Evolutionary conservation across 768 basidiomycete species (phyloP).

Genomic region (Paxillus involutus): DNA sequence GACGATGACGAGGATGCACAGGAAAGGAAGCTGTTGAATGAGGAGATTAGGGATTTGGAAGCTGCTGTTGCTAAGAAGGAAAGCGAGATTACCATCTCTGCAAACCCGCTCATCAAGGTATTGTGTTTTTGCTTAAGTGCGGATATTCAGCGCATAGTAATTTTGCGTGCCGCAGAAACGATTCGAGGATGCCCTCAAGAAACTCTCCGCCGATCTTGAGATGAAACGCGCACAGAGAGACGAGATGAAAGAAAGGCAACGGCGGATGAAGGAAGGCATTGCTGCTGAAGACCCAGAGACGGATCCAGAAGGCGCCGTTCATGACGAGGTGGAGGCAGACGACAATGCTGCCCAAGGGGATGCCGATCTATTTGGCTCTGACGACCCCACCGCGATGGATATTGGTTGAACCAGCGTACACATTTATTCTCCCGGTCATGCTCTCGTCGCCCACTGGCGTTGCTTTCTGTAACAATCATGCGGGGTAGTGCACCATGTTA

Average conservation of each 20-base stretch:
- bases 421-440: background rate
- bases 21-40: conserved; percentile 76
- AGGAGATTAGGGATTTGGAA: conserved; percentile 88
- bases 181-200: conserved; percentile 90
- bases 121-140: background rate
- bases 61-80: conserved; percentile 85
- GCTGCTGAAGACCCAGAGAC: conserved; percentile 37
- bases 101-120: conserved; percentile 87
- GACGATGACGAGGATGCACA: conserved; percentile 82
- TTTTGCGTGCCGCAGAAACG: conserved; percentile 58
- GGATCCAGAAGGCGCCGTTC: conserved; percentile 38
- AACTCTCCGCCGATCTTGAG: conserved; percentile 82
- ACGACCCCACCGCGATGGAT: conserved; percentile 36
- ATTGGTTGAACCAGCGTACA: conserved; percentile 20
- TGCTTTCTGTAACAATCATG: background rate
- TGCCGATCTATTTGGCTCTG: conserved; percentile 48
- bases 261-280: conserved; percentile 69
- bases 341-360: conserved; percentile 20
- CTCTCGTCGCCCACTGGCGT: background rate
- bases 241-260: conserved; percentile 74
- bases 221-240: conserved; percentile 80
- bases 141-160: background rate
- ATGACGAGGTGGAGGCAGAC: conserved; percentile 35
- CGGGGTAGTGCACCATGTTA: too few species aligned
- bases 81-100: conserved; percentile 77